Base-by-base conservation (phyloP, 2,329 filamentous ascomycete genomes). In the Fusarium sp. region DNA sequence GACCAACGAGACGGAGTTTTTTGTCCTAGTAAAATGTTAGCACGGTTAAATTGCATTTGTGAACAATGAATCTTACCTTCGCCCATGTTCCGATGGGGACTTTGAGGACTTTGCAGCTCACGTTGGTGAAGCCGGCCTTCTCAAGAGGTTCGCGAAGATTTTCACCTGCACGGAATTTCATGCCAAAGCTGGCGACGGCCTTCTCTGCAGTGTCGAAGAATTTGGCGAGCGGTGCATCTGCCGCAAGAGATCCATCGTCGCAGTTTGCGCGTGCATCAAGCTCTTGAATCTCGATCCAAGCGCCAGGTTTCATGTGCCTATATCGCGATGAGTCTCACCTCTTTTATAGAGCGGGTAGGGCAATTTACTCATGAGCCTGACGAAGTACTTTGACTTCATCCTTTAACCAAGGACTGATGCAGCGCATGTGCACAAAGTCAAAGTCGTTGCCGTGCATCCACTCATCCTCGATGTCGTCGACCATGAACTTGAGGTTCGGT, bases 391-490 rank as follows among this genome's bases (percentile, higher is more conserved):
- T 64, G 7, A 62, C 56, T 17, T 62, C 32, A 2, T 71, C 70
- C 1, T 73, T 73, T 0, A 73, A 9, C 65, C 67, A 72, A 1
- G 71, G 71, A 22, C 60, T 70, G 7, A 73, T 70, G 13, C 70
- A 72, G 3, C 71, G 71, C 70, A 73, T 68, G 4, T 73, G 71
- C 23, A 70, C 61, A 51, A 73, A 67, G 40, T 73, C 71, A 50
- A 63, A 71, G 23, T 58, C 58, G 0, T 46, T 27, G 7, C 70
- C 71, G 14, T 71, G 57, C 47, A 67, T 63, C 87, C 87, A 89
- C 0, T 83, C 79, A 50, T 84, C 81, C 67, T 88, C 78, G 15
- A 76, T 72, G 32, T 79, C 77, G 25, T 79, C 77, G 15, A 79
- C 77, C 8, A 80, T 54, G 17, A 81, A 81, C 23, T 71, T 73